Conservation (phyloP, 1,284 basidiomycete species). For the Malassezia obtusa region DNA sequence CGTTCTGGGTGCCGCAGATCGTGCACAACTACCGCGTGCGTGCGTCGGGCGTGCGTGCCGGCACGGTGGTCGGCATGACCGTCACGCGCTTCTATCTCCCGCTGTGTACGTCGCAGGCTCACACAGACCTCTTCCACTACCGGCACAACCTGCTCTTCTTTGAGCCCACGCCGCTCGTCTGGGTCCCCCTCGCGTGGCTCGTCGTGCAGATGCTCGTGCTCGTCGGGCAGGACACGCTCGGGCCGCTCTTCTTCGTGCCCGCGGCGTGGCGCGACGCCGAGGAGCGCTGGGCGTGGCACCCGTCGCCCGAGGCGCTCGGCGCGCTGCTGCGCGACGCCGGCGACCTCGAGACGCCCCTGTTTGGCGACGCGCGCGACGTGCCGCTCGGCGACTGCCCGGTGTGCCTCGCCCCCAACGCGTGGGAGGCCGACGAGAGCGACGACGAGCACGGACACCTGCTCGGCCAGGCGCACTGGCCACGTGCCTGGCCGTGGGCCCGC, state of each 20-base stretch:
- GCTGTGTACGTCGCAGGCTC: constrained; percentile 15
- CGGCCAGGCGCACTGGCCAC: neutral
- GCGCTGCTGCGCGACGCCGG: neutral
- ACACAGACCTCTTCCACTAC: constrained; percentile 34
- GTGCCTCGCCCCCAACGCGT: constrained; percentile 35
- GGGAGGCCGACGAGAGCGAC: neutral
- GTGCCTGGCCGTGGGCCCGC: neutral
- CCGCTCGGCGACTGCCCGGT: constrained; percentile 40
- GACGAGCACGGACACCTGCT: neutral
- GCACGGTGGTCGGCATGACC: constrained; percentile 43
- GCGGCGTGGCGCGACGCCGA: neutral
- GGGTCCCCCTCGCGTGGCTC: constrained; percentile 20
- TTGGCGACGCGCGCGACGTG: neutral
- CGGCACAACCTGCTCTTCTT: constrained; percentile 36
- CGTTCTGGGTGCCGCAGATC: constrained; percentile 42
- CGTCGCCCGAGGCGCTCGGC: constrained; percentile 18
- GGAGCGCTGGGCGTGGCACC: constrained; percentile 45
- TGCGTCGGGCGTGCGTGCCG: constrained; percentile 24
- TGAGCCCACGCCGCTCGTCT: constrained; percentile 36
- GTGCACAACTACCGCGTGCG: constrained; percentile 29
- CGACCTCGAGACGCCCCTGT: constrained; percentile 10
- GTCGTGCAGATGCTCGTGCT: constrained; percentile 6
- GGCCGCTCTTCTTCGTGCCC: constrained; percentile 15
- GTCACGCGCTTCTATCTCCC: constrained; percentile 40
- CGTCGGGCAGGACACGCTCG: constrained; percentile 1